Percentiles rank a stretch among this genome's conserved stretches.
phyloP scores from a whole-genome alignment of 2,329 filamentous ascomycete genomes.

The Endothia cerciana region DNA sequence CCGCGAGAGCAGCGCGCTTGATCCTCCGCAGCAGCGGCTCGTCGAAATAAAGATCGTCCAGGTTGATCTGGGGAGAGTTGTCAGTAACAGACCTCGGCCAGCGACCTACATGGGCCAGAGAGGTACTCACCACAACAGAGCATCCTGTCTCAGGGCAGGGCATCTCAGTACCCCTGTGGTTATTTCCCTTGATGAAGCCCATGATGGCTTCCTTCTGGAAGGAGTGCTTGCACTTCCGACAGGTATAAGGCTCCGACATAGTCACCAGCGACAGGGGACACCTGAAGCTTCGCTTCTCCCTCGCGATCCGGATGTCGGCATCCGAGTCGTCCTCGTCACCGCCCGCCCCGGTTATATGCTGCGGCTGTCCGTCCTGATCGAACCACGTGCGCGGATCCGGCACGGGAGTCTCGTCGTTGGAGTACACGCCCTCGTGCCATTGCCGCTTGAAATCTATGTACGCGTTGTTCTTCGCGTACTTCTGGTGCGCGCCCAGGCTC shows the following conservation, averaged over 20 bases:
- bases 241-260: slow-evolving; percentile 70
- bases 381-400: slow-evolving; percentile 62
- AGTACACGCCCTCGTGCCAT: slow-evolving; percentile 58
- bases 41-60: slow-evolving; percentile 60
- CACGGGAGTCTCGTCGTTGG: slow-evolving; percentile 52
- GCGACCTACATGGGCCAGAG: neutral
- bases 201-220: slow-evolving; percentile 70
- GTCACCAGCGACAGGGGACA: slow-evolving; percentile 70
- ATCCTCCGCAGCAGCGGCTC: slow-evolving; percentile 61
- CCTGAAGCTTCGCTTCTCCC: slow-evolving; percentile 66
- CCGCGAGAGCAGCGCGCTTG: slow-evolving; percentile 53
- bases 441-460: slow-evolving; percentile 62
- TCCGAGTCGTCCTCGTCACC: slow-evolving; percentile 56
- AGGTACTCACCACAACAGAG: slow-evolving; percentile 49
- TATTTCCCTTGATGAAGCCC: slow-evolving; percentile 49
- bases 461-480: slow-evolving; percentile 61
- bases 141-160: slow-evolving; percentile 71
- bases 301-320: slow-evolving; percentile 70
- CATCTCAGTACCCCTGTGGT: slow-evolving; percentile 36
- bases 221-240: slow-evolving; percentile 69
- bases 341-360: slow-evolving; percentile 30
- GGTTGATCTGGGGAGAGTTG: slow-evolving; percentile 40
- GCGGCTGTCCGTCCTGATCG: slow-evolving; percentile 47
- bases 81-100: slow-evolving; percentile 12
- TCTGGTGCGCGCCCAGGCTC: slow-evolving; percentile 46